Percentiles rank a stretch among this genome's conserved stretches.
Conservation (phyloP, 805 yeast genomes). For the Candida adriatica region DNA sequence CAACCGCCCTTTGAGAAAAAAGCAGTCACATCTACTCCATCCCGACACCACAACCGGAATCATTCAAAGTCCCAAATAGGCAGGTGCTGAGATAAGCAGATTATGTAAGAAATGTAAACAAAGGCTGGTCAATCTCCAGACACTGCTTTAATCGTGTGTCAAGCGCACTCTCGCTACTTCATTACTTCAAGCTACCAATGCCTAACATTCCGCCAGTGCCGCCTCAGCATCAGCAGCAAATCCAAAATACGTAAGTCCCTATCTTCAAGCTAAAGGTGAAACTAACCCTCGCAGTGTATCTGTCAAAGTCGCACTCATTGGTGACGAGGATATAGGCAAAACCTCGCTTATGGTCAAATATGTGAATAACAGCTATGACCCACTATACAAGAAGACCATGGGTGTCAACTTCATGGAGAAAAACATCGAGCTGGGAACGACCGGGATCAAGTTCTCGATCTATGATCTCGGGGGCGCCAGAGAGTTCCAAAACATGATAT, state of each 20-base stretch:
- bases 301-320: constrained; percentile 84
- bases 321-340: constrained; percentile 95
- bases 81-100: constrained; percentile 5
- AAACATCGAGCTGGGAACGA: constrained; percentile 72
- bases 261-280: background rate
- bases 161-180: background rate
- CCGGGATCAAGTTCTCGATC: constrained; percentile 83
- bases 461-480: constrained; percentile 97
- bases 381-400: constrained; percentile 84
- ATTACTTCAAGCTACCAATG: too few species aligned
- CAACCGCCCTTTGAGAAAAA: constrained; percentile 2
- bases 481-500: constrained; percentile 93
- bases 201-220: constrained; percentile 15
- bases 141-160: too few species aligned
- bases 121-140: too few species aligned
- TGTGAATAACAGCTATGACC: constrained; percentile 91
- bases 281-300: constrained; percentile 35
- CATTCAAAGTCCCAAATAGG: too few species aligned
- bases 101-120: constrained; percentile 17
- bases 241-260: constrained; percentile 17
- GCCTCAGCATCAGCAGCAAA: constrained; percentile 16
- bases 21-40: constrained; percentile 9
- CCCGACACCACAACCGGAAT: constrained; percentile 4
- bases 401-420: constrained; percentile 96
- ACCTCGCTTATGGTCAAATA: constrained; percentile 95